Conservation (phyloP, 345 rosid genomes). For the Eucalyptus cloeziana region DNA sequence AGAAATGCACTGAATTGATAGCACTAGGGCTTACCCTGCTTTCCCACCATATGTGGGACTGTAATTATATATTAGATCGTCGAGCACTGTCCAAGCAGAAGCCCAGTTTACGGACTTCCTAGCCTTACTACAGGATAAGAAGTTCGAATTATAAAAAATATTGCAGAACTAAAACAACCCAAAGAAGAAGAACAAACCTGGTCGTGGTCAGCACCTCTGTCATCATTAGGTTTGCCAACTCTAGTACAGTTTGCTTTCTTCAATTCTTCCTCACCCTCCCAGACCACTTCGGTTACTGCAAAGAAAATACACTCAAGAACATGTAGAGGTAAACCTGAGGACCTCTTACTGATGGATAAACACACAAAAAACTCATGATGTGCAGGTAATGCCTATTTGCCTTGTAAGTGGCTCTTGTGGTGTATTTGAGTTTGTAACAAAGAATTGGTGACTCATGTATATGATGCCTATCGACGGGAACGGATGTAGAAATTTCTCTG, state of each 20-base stretch:
- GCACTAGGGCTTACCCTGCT: conserved; percentile 43
- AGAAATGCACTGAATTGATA: neutral
- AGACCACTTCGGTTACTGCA: conserved; percentile 75
- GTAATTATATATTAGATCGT: conserved; percentile 67
- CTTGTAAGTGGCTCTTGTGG: neutral
- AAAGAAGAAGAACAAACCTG: conserved; percentile 27
- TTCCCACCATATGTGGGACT: conserved; percentile 72
- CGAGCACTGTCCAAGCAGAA: conserved; percentile 39
- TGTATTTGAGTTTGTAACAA: neutral
- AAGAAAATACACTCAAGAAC: neutral
- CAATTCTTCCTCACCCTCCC: conserved; percentile 66
- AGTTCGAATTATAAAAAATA: neutral
- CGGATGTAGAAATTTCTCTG: neutral
- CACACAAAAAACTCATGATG: neutral
- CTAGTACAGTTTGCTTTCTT: conserved; percentile 21
- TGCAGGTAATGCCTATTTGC: neutral
- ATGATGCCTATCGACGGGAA: neutral
- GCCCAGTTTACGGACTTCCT: conserved; percentile 75
- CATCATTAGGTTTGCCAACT: conserved; percentile 17
- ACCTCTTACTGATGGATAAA: neutral
- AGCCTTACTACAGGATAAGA: conserved; percentile 51
- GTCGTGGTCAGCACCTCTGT: conserved; percentile 11
- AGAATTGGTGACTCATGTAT: neutral
- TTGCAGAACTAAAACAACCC: neutral
- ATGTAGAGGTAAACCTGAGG: neutral